These are phyloP conservation scores for Collybia mongolica DNA, from an alignment of 768 basidiomycete species.

Conservation along the genomic window DNA sequence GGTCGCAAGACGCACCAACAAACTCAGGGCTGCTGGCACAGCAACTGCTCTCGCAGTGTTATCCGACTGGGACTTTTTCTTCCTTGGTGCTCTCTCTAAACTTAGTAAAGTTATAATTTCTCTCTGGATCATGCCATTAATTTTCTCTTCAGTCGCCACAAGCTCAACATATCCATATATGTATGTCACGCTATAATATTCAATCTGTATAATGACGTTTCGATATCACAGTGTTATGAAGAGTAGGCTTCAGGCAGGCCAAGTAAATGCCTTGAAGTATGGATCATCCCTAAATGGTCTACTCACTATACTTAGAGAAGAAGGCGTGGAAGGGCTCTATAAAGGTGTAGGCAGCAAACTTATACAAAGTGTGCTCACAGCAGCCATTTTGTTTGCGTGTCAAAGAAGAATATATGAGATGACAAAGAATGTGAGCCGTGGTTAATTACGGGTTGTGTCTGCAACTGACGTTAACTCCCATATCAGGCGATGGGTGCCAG, in stretches of 20 bases:
- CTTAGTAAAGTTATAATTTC: conserved; percentile 48
- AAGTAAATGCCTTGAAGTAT: conserved; percentile 66
- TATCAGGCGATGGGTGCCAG: no score
- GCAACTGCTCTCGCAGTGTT: conserved; percentile 50
- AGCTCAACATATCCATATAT: conserved; percentile 50
- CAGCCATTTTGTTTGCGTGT: conserved; percentile 89
- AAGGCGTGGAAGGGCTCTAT: conserved; percentile 84
- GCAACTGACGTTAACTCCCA: no score
- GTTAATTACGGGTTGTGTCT: no score
- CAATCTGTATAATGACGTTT: neutral
- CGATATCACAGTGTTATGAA: conserved; percentile 58
- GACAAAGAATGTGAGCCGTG: conserved; percentile 46
- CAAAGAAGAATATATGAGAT: conserved; percentile 81
- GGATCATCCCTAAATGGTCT: conserved; percentile 76
- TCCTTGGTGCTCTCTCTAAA: conserved; percentile 94
- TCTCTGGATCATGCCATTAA: neutral
- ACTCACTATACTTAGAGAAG: conserved; percentile 72
- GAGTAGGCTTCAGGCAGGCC: conserved; percentile 76
- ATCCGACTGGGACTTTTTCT: conserved; percentile 87
- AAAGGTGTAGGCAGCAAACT: conserved; percentile 88
- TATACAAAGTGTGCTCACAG: conserved; percentile 87
- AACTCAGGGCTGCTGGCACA: conserved; percentile 45
- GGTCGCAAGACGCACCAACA: conserved; percentile 58
- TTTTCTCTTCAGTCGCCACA: conserved; percentile 39
- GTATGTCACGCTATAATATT: conserved; percentile 21